Percentiles rank a stretch among this genome's conserved stretches.
Evolutionary conservation across 768 basidiomycete species (phyloP).

Genomic region (Mycena leptocephala): DNA sequence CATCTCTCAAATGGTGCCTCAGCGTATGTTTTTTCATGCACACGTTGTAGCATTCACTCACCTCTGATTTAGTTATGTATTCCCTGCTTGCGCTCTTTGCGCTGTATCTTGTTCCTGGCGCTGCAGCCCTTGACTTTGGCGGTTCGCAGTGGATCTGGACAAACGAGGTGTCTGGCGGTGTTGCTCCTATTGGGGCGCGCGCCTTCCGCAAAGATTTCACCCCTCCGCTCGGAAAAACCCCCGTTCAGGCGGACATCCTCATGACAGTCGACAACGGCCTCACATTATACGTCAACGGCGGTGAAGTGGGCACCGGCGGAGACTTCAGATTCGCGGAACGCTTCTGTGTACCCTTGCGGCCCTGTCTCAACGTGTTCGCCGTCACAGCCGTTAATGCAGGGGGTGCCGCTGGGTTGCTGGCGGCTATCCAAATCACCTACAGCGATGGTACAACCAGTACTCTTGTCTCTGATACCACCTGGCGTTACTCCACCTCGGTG

Average conservation of each 20-base stretch:
- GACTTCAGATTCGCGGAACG: slow-evolving; percentile 40
- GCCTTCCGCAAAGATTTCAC: slow-evolving; percentile 50
- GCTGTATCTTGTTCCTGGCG: slow-evolving; percentile 29
- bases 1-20: slow-evolving; percentile 12
- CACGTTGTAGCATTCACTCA: not conserved
- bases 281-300: slow-evolving; percentile 52
- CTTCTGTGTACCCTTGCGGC: slow-evolving; percentile 47
- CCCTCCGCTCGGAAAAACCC: slow-evolving; percentile 42
- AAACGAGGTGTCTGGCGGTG: slow-evolving; percentile 34
- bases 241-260: slow-evolving; percentile 49
- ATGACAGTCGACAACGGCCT: slow-evolving; percentile 49
- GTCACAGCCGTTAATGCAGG: slow-evolving; percentile 40
- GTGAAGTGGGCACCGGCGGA: slow-evolving; percentile 40
- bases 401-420: slow-evolving; percentile 49
- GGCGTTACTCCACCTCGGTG: slow-evolving; percentile 45
- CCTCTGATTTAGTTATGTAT: slow-evolving; percentile 4
- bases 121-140: slow-evolving; percentile 24
- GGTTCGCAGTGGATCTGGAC: slow-evolving; percentile 52
- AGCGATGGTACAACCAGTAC: slow-evolving; percentile 48
- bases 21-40: slow-evolving; percentile 7
- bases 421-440: slow-evolving; percentile 50
- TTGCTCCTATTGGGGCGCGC: slow-evolving; percentile 41
- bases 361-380: slow-evolving; percentile 52
- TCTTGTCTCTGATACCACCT: slow-evolving; percentile 49
- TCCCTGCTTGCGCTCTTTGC: slow-evolving; percentile 23